Conservation (phyloP, 768 basidiomycete species). For the Trametes cingulata region DNA sequence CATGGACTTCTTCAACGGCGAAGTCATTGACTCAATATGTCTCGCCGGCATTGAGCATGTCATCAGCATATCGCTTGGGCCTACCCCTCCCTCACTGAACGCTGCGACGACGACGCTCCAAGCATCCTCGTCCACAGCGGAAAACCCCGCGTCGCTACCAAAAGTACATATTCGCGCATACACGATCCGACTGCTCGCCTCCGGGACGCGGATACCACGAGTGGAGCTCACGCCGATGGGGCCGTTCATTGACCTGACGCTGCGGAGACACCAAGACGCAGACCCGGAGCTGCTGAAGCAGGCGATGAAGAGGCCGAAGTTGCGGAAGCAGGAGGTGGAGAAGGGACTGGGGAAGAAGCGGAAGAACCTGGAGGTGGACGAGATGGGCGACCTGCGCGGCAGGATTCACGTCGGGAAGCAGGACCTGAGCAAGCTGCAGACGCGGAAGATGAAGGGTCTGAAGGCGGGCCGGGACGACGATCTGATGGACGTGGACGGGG, state of each 20-base stretch:
- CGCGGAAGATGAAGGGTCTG: constrained; percentile 95
- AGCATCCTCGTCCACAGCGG: constrained; percentile 15
- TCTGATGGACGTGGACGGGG: constrained; percentile 12
- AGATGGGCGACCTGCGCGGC: constrained; percentile 96
- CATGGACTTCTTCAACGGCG: constrained; percentile 87
- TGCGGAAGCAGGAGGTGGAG: constrained; percentile 87
- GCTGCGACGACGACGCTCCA: constrained; percentile 34
- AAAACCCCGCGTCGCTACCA: constrained; percentile 49
- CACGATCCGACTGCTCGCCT: constrained; percentile 68
- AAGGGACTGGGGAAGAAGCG: constrained; percentile 87
- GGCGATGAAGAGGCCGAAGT: constrained; percentile 81
- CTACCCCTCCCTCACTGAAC: constrained; percentile 57
- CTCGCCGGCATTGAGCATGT: constrained; percentile 85
- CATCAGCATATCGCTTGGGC: constrained; percentile 77
- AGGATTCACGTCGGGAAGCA: constrained; percentile 88
- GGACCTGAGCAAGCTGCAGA: constrained; percentile 83
- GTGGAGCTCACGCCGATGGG: constrained; percentile 89
- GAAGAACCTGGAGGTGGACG: constrained; percentile 96
- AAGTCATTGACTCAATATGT: constrained; percentile 80
- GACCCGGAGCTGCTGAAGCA: constrained; percentile 79
- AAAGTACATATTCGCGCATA: constrained; percentile 89
- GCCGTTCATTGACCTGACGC: constrained; percentile 79
- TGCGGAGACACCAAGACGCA: constrained; percentile 74
- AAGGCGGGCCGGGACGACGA: constrained; percentile 42
- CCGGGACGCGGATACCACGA: constrained; percentile 79